These are phyloP conservation scores for Trematosphaeria pertusa DNA, from an alignment of 2,329 filamentous ascomycete species.

Conservation along the genomic window DNA sequence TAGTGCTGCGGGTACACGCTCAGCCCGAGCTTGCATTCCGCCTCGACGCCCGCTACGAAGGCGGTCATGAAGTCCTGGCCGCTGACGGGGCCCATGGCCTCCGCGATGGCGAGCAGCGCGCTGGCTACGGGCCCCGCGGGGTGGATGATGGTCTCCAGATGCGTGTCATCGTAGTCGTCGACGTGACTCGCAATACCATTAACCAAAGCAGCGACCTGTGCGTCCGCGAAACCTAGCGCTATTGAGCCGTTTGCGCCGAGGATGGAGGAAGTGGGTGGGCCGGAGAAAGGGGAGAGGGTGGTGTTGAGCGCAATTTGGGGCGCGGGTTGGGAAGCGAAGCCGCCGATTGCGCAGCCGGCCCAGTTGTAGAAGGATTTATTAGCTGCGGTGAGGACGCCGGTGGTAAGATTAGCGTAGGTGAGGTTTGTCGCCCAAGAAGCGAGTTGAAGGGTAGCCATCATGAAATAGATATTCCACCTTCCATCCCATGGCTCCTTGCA, in stretches of 20 bases:
- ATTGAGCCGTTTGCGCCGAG: conserved; percentile 42
- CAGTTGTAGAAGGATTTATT: conserved; percentile 62
- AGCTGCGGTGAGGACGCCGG: conserved; percentile 52
- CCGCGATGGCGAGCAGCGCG: conserved; percentile 58
- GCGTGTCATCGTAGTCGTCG: conserved; percentile 65
- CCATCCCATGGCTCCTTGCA: too few species aligned
- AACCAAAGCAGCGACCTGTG: conserved; percentile 59
- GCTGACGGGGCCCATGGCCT: conserved; percentile 49
- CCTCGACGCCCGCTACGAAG: conserved; percentile 60
- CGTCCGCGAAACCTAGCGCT: conserved; percentile 45
- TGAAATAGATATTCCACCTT: too few species aligned
- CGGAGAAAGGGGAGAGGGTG: conserved; percentile 48
- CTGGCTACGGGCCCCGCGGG: conserved; percentile 60
- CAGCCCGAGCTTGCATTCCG: conserved; percentile 60
- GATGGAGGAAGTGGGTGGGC: conserved; percentile 46
- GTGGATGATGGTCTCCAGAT: conserved; percentile 64
- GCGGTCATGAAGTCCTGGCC: conserved; percentile 60
- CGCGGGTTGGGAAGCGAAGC: conserved; percentile 54
- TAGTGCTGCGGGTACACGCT: conserved; percentile 63
- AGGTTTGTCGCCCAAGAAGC: conserved; percentile 58
- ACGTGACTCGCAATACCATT: conserved; percentile 64
- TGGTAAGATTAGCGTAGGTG: conserved; percentile 50
- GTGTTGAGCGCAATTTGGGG: conserved; percentile 46
- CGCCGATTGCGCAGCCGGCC: conserved; percentile 61
- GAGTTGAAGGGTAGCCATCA: conserved; percentile 57